Evolutionary conservation across 2,329 filamentous ascomycete genomes (phyloP).

Genomic region (Pseudogymnoascus sp.): DNA sequence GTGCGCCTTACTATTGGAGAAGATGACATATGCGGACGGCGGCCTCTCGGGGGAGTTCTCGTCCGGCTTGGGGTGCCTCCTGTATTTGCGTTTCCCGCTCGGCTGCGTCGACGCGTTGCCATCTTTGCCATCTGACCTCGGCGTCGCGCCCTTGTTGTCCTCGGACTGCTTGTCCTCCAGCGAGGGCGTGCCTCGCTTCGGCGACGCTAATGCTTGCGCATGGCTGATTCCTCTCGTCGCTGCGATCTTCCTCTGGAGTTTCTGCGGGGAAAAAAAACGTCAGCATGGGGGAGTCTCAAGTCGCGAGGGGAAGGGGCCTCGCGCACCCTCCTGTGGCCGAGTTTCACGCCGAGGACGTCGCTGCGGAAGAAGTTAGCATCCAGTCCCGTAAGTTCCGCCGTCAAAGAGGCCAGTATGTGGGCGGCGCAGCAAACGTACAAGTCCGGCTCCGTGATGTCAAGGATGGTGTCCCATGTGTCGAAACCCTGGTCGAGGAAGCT

Average conservation of each 20-base stretch:
- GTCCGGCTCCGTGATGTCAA: conserved; percentile 79
- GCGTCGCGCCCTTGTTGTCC: conserved; percentile 40
- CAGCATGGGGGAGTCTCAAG: conserved; percentile 10
- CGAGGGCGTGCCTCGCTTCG: conserved; percentile 35
- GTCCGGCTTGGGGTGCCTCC: conserved; percentile 72
- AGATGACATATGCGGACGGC: conserved; percentile 76
- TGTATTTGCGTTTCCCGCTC: conserved; percentile 61
- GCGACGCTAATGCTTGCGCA: conserved; percentile 29
- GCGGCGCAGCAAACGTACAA: conserved; percentile 42
- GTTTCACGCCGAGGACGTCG: conserved; percentile 66
- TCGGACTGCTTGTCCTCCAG: conserved; percentile 53
- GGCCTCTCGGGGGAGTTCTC: conserved; percentile 73
- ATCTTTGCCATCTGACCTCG: conserved; percentile 37
- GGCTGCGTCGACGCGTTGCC: conserved; percentile 36
- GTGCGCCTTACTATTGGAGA: conserved; percentile 64
- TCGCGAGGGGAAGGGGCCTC: background rate
- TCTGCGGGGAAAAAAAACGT: conserved; percentile 40
- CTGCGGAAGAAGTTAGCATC: conserved; percentile 33
- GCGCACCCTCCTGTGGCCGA: conserved; percentile 70
- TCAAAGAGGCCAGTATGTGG: background rate
- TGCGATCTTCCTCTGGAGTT: conserved; percentile 76
- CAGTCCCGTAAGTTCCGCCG: background rate
- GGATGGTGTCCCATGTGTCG: conserved; percentile 74
- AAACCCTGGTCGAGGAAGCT: conserved; percentile 71
- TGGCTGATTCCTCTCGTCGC: conserved; percentile 55